Conservation (phyloP, 2,329 filamentous ascomycete species). For the Septoria petroselini region DNA sequence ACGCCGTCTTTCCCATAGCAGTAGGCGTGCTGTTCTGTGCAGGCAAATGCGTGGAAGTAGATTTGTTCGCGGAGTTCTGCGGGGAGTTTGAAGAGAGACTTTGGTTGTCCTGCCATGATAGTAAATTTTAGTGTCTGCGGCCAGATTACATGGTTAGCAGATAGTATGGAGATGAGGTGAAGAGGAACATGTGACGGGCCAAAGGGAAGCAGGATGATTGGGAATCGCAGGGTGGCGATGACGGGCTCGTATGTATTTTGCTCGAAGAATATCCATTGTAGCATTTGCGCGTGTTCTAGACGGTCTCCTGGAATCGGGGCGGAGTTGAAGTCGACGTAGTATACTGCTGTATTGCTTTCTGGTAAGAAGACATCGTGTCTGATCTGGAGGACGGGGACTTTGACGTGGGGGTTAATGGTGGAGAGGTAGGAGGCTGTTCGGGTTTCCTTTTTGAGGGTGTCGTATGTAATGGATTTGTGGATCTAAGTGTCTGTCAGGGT, state of each 20-base stretch:
- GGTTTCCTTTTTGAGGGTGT: conserved; percentile 16
- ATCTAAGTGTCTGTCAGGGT: conserved; percentile 11
- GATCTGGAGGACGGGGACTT: conserved; percentile 21
- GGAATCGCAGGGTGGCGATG: conserved; percentile 11
- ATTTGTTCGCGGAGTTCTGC: conserved; percentile 36
- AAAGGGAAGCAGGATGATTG: too few species aligned
- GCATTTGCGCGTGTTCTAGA: conserved; percentile 18
- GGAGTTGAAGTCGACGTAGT: conserved; percentile 19
- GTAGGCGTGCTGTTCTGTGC: conserved; percentile 20
- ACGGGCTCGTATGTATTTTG: conserved; percentile 20
- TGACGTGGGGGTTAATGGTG: conserved; percentile 18
- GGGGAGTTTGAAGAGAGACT: conserved; percentile 27
- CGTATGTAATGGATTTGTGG: conserved; percentile 13
- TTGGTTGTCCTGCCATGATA: background rate
- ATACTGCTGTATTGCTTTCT: conserved; percentile 21
- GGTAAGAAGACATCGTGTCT: conserved; percentile 15
- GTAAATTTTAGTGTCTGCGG: too few species aligned
- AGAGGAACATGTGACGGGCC: too few species aligned
- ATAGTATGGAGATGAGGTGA: too few species aligned
- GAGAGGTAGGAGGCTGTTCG: conserved; percentile 15
- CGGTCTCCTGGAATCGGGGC: conserved; percentile 16
- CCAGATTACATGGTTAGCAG: too few species aligned
- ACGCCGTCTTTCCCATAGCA: conserved; percentile 23
- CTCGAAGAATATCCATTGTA: conserved; percentile 25
- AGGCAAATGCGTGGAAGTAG: conserved; percentile 30